Conservation (phyloP, 2,329 filamentous ascomycete species). For the Fusarium ramigenum region DNA sequence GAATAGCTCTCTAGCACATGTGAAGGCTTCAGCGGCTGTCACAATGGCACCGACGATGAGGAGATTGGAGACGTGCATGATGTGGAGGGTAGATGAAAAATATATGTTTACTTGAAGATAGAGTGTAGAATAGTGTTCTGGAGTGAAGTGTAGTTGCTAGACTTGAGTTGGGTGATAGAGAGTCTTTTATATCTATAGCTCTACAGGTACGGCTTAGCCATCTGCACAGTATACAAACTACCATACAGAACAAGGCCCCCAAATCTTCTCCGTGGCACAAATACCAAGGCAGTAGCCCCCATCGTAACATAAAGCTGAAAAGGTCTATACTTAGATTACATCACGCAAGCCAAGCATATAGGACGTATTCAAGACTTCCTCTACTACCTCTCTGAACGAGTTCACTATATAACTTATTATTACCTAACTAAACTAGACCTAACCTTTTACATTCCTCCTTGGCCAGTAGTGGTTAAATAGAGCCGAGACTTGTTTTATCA, state of each 20-base stretch:
- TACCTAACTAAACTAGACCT: background rate
- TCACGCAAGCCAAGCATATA: background rate
- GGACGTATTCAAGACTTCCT: no score
- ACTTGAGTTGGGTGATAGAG: background rate
- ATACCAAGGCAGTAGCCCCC: background rate
- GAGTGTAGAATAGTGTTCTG: background rate
- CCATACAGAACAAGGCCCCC: background rate
- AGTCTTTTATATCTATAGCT: background rate
- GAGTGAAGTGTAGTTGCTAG: background rate
- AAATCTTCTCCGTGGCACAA: background rate
- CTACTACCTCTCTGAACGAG: slow-evolving; percentile 39
- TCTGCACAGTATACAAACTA: no score
- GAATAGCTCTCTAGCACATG: background rate
- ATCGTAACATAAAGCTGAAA: background rate
- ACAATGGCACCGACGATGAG: background rate
- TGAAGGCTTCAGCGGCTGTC: background rate
- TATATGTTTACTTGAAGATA: background rate
- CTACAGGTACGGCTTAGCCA: background rate
- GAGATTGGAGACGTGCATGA: background rate
- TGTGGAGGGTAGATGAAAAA: background rate
- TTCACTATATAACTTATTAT: background rate
- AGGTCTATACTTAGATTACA: background rate
- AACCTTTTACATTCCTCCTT: background rate
- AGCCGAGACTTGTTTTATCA: background rate
- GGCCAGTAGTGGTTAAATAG: fast-evolving